A percentile compares a stretch with the other conserved stretches of the same genome.
These are phyloP conservation scores for Gossypium bickii DNA, from an alignment of 345 rosid genomes.

Conservation along the genomic window DNA sequence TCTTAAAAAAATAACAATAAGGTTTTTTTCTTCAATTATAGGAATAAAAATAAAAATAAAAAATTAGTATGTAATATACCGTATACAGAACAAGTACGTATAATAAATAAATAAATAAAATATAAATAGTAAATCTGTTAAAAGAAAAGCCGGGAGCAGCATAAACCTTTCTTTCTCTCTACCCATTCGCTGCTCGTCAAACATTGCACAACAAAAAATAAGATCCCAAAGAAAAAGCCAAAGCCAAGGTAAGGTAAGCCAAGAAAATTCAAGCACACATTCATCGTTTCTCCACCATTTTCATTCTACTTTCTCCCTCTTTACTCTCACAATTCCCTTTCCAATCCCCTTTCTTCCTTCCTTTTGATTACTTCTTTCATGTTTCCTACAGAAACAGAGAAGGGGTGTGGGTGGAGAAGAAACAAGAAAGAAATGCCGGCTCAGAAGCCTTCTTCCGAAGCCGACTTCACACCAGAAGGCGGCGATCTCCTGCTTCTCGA, in stretches of 20 bases:
- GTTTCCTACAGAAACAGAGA: not conserved
- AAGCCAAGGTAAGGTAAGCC: not conserved
- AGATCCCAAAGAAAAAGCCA: not conserved
- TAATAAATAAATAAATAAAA: no score
- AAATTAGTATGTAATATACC: not conserved
- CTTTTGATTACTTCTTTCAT: not conserved
- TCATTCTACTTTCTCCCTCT: not conserved
- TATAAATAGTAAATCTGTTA: not conserved
- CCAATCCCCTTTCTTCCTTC: not conserved
- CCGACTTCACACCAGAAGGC: conserved; percentile 1
- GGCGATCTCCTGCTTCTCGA: conserved; percentile 15
- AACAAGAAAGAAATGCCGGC: conserved; percentile 30
- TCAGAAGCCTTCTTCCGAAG: conserved; percentile 28
- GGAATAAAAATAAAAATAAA: not conserved
- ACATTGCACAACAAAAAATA: not conserved
- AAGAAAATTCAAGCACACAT: conserved; percentile 12
- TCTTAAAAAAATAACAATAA: no score
- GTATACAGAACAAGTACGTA: no score
- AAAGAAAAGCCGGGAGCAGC: not conserved
- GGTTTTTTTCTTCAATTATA: no score
- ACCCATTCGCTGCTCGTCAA: conserved; percentile 1
- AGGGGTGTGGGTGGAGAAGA: not conserved
- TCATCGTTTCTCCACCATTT: conserved; percentile 7
- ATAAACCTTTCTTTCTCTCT: not conserved
- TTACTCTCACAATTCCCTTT: not conserved